These are phyloP conservation scores for Sclerotinia nivalis DNA, from an alignment of 2,329 filamentous ascomycete genomes.

Conservation along the genomic window DNA sequence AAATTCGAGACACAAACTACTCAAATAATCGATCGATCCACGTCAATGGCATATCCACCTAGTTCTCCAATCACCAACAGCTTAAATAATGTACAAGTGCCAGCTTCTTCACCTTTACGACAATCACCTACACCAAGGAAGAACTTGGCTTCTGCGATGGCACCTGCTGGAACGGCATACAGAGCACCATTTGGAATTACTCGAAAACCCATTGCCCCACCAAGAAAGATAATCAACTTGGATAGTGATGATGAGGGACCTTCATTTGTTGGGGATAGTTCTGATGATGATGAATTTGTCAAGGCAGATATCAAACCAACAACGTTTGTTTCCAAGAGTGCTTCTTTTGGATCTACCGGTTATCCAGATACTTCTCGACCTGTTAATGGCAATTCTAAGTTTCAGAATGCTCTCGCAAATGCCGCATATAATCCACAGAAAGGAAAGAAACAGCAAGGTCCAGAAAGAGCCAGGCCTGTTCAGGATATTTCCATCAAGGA, in stretches of 20 bases:
- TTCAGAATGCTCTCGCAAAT: slow-evolving; percentile 32
- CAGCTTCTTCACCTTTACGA: slow-evolving; percentile 74
- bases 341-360: slow-evolving; percentile 43
- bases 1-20: slow-evolving; percentile 47
- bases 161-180: slow-evolving; percentile 74
- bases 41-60: slow-evolving; percentile 31
- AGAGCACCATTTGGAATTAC: slow-evolving; percentile 50
- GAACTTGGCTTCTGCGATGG: slow-evolving; percentile 62
- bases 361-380: slow-evolving; percentile 33
- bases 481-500: slow-evolving; percentile 49
- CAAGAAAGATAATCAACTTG: slow-evolving; percentile 45
- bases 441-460: slow-evolving; percentile 41
- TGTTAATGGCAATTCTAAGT: slow-evolving; percentile 48
- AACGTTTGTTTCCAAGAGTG: slow-evolving; percentile 50
- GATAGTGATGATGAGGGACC: slow-evolving; percentile 59
- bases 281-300: slow-evolving; percentile 58
- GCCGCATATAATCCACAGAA: slow-evolving; percentile 30
- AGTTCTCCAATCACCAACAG: slow-evolving; percentile 34
- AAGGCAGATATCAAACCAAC: slow-evolving; percentile 62
- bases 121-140: slow-evolving; percentile 29
- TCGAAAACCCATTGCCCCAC: slow-evolving; percentile 45
- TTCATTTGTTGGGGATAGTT: slow-evolving; percentile 61
- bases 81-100: slow-evolving; percentile 67
- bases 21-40: slow-evolving; percentile 39
- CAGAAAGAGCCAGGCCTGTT: slow-evolving; percentile 49